These are phyloP conservation scores for Plasmodium berghei DNA, from an alignment of 169 alveolate species.

Conservation along the genomic window DNA sequence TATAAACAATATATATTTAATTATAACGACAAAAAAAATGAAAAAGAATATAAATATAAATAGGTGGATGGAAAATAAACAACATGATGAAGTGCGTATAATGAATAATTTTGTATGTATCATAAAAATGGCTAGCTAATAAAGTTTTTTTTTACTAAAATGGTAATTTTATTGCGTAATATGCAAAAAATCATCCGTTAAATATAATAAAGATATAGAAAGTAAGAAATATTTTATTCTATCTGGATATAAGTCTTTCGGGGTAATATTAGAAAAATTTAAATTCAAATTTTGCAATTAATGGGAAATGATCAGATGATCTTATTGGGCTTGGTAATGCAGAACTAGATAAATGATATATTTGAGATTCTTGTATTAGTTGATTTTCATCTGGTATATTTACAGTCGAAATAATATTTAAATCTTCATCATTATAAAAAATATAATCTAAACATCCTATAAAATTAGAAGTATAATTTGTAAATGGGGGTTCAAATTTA, in stretches of 20 bases:
- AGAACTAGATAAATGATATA: constrained; percentile 81
- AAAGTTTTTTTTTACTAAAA: neutral
- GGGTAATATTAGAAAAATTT: constrained; percentile 19
- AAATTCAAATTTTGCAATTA: constrained; percentile 84
- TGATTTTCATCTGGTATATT: constrained; percentile 79
- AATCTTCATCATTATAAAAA: constrained; percentile 80
- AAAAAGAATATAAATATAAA: too few relatives aligned
- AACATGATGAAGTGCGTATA: too few relatives aligned
- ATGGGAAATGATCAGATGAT: constrained; percentile 87
- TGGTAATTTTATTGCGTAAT: neutral
- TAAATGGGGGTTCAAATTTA: constrained; percentile 83
- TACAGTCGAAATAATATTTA: constrained; percentile 79
- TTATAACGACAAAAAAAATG: too few relatives aligned
- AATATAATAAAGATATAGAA: too few relatives aligned
- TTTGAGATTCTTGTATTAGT: constrained; percentile 83
- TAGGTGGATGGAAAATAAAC: too few relatives aligned
- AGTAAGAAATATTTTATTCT: too few relatives aligned
- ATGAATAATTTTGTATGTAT: too few relatives aligned
- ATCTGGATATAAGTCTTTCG: too few relatives aligned
- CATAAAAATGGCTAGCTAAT: too few relatives aligned
- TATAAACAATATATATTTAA: too few relatives aligned
- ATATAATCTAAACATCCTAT: constrained; percentile 87
- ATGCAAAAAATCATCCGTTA: neutral
- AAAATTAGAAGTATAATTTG: constrained; percentile 83
- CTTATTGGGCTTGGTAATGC: constrained; percentile 86